These are phyloP conservation scores for Blastobotrys buckinghamii DNA, from an alignment of 1,139 yeast species.

Conservation along the genomic window DNA sequence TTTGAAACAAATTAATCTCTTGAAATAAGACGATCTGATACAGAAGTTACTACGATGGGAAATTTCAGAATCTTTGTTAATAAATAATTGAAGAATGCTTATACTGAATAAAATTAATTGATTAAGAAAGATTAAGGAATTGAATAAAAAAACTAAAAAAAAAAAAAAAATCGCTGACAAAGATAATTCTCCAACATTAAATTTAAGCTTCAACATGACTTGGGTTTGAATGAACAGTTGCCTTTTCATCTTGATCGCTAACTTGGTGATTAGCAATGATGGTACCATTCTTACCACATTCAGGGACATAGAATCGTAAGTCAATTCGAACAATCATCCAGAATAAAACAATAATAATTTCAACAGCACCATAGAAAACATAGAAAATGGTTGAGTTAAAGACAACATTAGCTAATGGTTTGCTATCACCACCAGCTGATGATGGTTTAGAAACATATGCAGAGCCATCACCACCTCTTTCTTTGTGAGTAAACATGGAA, in stretches of 20 bases:
- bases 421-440: not conserved
- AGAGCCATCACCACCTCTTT: slow-evolving; percentile 24
- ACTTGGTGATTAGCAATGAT: not conserved
- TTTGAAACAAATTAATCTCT: no score
- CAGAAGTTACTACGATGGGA: no score
- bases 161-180: not conserved
- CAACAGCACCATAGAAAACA: slow-evolving; percentile 61
- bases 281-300: slow-evolving; percentile 22
- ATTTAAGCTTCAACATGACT: not conserved
- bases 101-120: no score
- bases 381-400: slow-evolving; percentile 55
- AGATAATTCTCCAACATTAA: not conserved
- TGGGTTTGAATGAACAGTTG: not conserved
- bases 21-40: no score
- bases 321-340: slow-evolving; percentile 63
- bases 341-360: slow-evolving; percentile 48
- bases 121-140: no score
- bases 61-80: no score
- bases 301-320: slow-evolving; percentile 75
- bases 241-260: not conserved
- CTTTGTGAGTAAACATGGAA: slow-evolving; percentile 41
- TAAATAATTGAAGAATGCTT: no score
- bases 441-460: not conserved
- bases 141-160: not conserved
- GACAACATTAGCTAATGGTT: slow-evolving; percentile 37